These are phyloP conservation scores for Suillus lakei DNA, from an alignment of 768 basidiomycete genomes.

Conservation along the genomic window DNA sequence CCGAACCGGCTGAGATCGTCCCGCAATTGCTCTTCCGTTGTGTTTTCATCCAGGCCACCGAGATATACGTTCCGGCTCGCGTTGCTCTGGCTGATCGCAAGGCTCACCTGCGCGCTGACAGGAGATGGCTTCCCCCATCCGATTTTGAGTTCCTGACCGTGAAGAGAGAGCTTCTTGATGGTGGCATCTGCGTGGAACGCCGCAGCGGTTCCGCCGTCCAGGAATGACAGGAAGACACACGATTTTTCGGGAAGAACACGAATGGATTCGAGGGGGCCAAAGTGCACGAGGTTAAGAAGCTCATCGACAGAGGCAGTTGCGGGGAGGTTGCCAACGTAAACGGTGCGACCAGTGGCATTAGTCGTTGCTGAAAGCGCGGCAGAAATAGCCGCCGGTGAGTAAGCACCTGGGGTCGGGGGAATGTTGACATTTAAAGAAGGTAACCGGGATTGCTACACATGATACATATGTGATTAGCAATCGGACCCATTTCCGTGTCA, in stretches of 20 bases:
- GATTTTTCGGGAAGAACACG: constrained; percentile 96
- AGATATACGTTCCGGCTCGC: constrained; percentile 97
- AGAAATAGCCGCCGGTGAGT: constrained; percentile 78
- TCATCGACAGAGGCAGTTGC: constrained; percentile 96
- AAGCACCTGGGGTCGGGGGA: constrained; percentile 71
- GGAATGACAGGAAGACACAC: constrained; percentile 98
- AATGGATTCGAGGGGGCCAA: constrained; percentile 94
- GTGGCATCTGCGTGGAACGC: constrained; percentile 98
- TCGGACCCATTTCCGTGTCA: not conserved
- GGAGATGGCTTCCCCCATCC: constrained; percentile 97
- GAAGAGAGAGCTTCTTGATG: constrained; percentile 90
- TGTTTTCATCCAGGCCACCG: constrained; percentile 87
- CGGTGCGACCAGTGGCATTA: constrained; percentile 78
- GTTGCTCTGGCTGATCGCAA: constrained; percentile 90
- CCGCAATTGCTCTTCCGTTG: constrained; percentile 90
- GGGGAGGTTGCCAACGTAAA: constrained; percentile 97
- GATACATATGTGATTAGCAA: constrained; percentile 9
- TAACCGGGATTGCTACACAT: constrained; percentile 49
- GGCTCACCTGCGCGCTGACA: constrained; percentile 83
- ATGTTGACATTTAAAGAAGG: constrained; percentile 71
- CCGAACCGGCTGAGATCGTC: constrained; percentile 94
- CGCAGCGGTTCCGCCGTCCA: constrained; percentile 90
- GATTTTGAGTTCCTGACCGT: constrained; percentile 96
- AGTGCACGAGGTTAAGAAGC: constrained; percentile 95
- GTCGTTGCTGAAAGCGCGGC: constrained; percentile 71